Evolutionary conservation across 345 rosid species (phyloP), one percentile per base, ranked within the genome.

Genomic region (Crucihimalaya himalaica): DNA sequence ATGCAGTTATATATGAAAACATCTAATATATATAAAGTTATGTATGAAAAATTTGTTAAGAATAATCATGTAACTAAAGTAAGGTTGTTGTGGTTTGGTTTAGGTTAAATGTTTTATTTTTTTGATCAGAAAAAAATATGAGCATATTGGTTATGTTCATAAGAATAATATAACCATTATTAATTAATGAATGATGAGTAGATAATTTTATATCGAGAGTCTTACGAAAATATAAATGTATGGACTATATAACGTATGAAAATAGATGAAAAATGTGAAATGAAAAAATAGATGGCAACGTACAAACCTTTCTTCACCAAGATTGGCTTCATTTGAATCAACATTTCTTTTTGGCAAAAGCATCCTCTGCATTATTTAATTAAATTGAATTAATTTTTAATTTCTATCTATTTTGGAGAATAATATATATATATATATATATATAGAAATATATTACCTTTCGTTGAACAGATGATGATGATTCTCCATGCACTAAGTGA

Each of bases 281-380:
- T 40, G 16, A 54, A 16, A 43, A 45, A 3, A 12, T 31, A 20
- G 19, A 23, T 12, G 37, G 35, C 5, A 45, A 13, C 46, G 32
- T 46, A 32, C 42, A 45, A 14, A 74, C 78, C 78, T 74, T 27
- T 58, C 11, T 31, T 55, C 18, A 43, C 3, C 43, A 25, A 0
- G 23, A 39, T 48, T 19, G 50, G 11, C 9, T 65, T 42, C 48
- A 29, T 4, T 12, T 63, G 32, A 20, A 63, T 9, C 56, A 63
- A 1, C 47, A 54, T 32, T 39, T 14, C 23, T 32, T 42, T 8
- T 25, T 18, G 66, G 54, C 59, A 4, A 18, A 18, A 23, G 5
- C 2, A 47, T 13, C 43, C 76, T 63, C 78, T 73, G 66, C 66
- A 56, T 32, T 45, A 25, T 52, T 28, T 23, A 54, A 23, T 55